These are phyloP conservation scores for Paramyrothecium sp. DNA, from an alignment of 2,329 filamentous ascomycete species.

Conservation along the genomic window DNA sequence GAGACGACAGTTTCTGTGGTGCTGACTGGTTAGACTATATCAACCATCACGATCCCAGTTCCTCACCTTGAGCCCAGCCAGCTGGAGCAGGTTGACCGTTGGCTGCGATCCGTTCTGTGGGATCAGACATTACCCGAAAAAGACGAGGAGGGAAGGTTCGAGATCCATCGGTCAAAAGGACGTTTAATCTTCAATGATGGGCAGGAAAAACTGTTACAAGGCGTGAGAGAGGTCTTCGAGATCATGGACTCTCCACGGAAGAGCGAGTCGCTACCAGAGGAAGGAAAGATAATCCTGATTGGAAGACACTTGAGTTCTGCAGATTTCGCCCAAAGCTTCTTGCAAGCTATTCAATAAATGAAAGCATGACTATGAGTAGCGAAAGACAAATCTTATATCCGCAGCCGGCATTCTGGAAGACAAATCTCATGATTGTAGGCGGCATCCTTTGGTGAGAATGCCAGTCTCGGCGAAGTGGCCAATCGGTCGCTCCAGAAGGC, in stretches of 20 bases:
- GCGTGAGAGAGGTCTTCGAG: constrained; percentile 91
- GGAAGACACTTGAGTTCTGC: constrained; percentile 53
- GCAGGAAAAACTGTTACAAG: constrained; percentile 76
- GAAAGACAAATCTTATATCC: neutral
- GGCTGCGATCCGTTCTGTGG: constrained; percentile 85
- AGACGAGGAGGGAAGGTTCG: constrained; percentile 49
- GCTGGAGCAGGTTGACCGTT: constrained; percentile 68
- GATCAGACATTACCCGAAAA: constrained; percentile 60
- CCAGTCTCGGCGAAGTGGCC: neutral
- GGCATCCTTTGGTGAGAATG: too few relatives aligned
- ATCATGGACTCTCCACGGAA: constrained; percentile 63
- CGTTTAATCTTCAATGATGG: constrained; percentile 67
- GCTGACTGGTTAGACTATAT: constrained; percentile 64
- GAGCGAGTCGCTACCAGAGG: constrained; percentile 19
- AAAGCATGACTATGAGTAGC: neutral
- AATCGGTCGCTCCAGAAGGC: neutral
- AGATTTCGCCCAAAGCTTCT: constrained; percentile 48
- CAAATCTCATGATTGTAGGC: too few relatives aligned
- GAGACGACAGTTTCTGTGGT: neutral
- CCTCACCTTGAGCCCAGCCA: constrained; percentile 57
- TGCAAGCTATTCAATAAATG: constrained; percentile 19
- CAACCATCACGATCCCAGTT: constrained; percentile 73
- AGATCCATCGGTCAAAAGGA: constrained; percentile 88
- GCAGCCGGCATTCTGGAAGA: too few relatives aligned
- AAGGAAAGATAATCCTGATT: constrained; percentile 64